Evolutionary conservation across 2,329 filamentous ascomycete genomes (phyloP), one percentile per base, ranked within the genome.

Genomic region (Nothomitra cinnamomea): DNA sequence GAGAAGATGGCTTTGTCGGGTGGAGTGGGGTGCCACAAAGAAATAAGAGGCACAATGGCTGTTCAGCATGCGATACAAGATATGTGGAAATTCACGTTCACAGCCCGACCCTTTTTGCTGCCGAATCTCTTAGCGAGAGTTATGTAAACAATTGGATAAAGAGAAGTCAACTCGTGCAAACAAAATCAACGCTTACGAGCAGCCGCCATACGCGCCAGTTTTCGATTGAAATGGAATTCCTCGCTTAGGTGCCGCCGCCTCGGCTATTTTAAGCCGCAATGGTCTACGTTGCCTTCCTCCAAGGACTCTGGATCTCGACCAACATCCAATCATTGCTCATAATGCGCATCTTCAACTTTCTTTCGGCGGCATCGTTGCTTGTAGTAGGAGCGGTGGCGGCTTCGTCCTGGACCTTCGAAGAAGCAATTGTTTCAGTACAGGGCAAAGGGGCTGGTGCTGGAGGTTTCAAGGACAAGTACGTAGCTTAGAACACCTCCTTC

Each of bases 341-440:
- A 28, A 49, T 49, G 45, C 45, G 45, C 24, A 35, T 49, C 28
- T 17, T 49, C 45, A 49, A 19, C 2, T 32, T 49, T 10, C 45
- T 49, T 19, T 49, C 45, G 12, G 24, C 45, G 19, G 24, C 41
- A 2, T 52, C 35, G 7, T 32, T 52, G 12, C 42, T 53, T 2
- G 36, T 48, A 21, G 41, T 13, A 43, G 22, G 40, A 35, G 41
- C 41, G 25, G 42, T 21, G 2, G 53, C 53, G 25, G 74, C 71
- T 54, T 70, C 72, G 28, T 76, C 77, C 21, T 90, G 85, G 85
- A 74, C 75, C 54, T 89, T 89, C 61, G 76, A 83, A 58, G 84
- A 88, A 68, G 85, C 76, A 58, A 79, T 75, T 57, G 72, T 89
- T 58, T 74, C 79, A 7, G 72, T 89, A 55, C 71, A 73, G 58